Percentiles rank a stretch among this genome's conserved stretches.
Conservation (phyloP, 257 asterid genomes). For the Asclepias syriaca region DNA sequence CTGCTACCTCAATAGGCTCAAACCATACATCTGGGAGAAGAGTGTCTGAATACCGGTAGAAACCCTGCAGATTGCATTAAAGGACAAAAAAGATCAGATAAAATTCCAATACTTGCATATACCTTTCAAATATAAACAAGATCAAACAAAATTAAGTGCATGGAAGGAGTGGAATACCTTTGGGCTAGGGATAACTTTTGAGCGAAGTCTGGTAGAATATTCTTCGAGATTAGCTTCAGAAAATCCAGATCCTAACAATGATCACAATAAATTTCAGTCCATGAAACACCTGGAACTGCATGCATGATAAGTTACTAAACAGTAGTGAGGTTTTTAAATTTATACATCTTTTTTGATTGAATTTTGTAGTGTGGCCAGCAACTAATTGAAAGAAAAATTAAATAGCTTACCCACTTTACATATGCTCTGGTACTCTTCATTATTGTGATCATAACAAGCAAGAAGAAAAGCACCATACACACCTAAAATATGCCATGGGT, state of each 20-base stretch:
- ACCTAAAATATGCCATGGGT: conserved; percentile 37
- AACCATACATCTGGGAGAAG: conserved; percentile 95
- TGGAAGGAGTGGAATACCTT: conserved; percentile 41
- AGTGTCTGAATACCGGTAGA: conserved; percentile 72
- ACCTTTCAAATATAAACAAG: not conserved
- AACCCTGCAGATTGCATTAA: conserved; percentile 46
- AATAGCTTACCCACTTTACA: conserved; percentile 77
- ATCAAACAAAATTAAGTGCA: not conserved
- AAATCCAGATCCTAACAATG: conserved; percentile 80
- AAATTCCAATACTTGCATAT: conserved; percentile 2
- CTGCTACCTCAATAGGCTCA: conserved; percentile 84
- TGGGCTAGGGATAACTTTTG: conserved; percentile 76
- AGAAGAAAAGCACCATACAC: conserved; percentile 94
- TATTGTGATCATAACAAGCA: conserved; percentile 83
- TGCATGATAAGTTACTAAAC: not conserved
- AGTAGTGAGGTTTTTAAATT: not conserved
- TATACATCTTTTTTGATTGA: not conserved
- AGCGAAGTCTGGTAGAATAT: conserved; percentile 74
- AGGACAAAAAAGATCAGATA: conserved; percentile 6
- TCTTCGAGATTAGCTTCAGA: conserved; percentile 86
- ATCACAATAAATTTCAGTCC: conserved; percentile 17
- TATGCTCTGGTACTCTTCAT: conserved; percentile 90
- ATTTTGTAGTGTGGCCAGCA: conserved; percentile 16
- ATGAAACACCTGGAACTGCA: not conserved
- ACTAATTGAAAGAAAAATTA: conserved; percentile 16